Evolutionary conservation across 371 early-diverging fungal species (phyloP), one percentile per base, ranked within the genome.

Genomic region (Funneliformis caledonium): DNA sequence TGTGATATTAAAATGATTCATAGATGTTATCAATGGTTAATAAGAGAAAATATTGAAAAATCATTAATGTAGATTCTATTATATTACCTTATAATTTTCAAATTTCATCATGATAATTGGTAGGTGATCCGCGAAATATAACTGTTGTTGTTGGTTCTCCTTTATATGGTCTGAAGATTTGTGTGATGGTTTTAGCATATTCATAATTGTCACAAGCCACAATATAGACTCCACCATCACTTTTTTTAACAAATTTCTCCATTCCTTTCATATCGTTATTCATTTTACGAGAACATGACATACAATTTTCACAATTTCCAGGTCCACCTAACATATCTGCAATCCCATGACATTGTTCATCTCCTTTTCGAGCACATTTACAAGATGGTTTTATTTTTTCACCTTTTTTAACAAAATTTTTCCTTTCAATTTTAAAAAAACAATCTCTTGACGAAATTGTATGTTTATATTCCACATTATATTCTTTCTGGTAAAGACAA

Each of bases 341-440:
- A 33, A 65, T 65, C 65, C 33, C 33, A 65, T 65, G 65, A 26
- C 65, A 65, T n/a, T 26, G 65, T 65, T 65, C 37, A 65, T 65
- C 65, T 2, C 65, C 65, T 4, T 65, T 3, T 65, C 2, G 8
- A 16, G 33, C 65, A 10, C 65, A 65, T 4, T 65, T 9, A 65
- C 65, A 65, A 65, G 65, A 65, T 31, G 11, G 1, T 31, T 31
- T 65, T 11, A 65, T 8, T 26, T 7, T 65, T 12, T 26, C 12
- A 5, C 65, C 65, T 37, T 37, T 22, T 65, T 26, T 37, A 65
- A 31, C 16, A 26, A 11, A 26, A 1, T 2, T 33, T 0, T 65
- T 31, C 11, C 14, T 1, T 65, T 65, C 37, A 31, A 65, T 37
- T 65, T 1, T 11, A 33, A 14, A 37, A 14, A 9, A 37, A 65